Base-by-base conservation (phyloP, 2,329 filamentous ascomycete species). In the Hypocreales sp. region DNA sequence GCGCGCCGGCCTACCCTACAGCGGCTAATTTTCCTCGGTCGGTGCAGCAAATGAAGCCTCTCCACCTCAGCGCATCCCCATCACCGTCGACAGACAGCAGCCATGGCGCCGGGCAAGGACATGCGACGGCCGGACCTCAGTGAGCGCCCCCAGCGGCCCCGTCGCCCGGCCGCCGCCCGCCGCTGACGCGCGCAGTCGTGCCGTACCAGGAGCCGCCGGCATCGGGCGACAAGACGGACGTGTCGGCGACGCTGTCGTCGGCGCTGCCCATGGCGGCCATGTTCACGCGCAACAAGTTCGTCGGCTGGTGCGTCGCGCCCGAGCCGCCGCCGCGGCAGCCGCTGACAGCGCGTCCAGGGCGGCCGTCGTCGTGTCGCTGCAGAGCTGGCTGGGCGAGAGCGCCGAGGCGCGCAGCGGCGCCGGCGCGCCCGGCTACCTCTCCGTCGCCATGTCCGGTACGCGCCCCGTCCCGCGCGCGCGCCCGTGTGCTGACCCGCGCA, bases 211-310 rank as follows among this genome's bases (percentile, higher is more conserved):
- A 79, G 41, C 82, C 83, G 23, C 60, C 65, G 26, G 61, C 70
- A 41, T 72, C 75, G 44, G 67, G 65, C 44, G 66, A 70, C 13
- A 44, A 60, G 35, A 59, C 67, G 38, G 84, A 93, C 46, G 68
- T 92, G 52, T 63, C 71, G 28, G 77, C 79, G 54, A 82, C 64
- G 16, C 46, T 76, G 30, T 60, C 67, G 16, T 87, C 77, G 46
- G 92, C 86, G 20, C 63, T 95, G 47, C 87, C 87, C 32, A 94
- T 94, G 87, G 84, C 82, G 32, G 86, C 86, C 37, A 92, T 93
- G 67, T 90, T 93, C 50, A 90, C 79, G 42, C 70, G 84, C 40
- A 93, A 92, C 59, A 79, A 81, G 67, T 90, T 70, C 45, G 57
- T 77, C 31, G 72, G 72, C 46, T 77, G 72, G 68, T 72, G 53